Conservation (phyloP, 345 rosid species). For the Arabidopsis thaliana region DNA sequence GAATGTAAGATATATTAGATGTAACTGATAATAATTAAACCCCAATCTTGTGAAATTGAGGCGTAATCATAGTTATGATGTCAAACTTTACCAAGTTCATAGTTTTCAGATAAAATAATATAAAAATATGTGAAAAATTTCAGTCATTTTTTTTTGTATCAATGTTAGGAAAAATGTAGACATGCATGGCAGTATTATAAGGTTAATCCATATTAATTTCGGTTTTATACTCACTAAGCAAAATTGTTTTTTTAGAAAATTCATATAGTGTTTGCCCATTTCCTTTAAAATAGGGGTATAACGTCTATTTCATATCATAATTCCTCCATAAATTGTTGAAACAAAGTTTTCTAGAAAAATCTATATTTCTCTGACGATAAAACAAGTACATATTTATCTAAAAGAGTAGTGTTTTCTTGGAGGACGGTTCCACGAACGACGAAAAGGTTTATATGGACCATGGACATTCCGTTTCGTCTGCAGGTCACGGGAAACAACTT, state of each 20-base stretch:
- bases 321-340: background rate
- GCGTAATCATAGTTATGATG: conserved; percentile 7
- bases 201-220: background rate
- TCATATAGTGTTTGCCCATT: background rate
- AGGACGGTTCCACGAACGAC: conserved; percentile 26
- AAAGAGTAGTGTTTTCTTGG: conserved; percentile 6
- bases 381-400: conserved; percentile 1
- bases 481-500: conserved; percentile 41
- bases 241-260: background rate
- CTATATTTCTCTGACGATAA: background rate
- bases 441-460: conserved; percentile 8
- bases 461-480: conserved; percentile 42
- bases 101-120: background rate
- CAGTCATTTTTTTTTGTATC: too few species aligned
- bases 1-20: background rate
- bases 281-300: background rate
- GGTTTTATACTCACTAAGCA: background rate
- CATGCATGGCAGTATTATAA: background rate
- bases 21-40: background rate
- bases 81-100: conserved; percentile 4
- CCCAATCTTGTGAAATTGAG: background rate
- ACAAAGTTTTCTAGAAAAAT: background rate
- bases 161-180: too few species aligned
- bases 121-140: background rate
- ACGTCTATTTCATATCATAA: background rate